A percentile compares a stretch with the other conserved stretches of the same genome.
These are phyloP conservation scores for Glycine tomentella DNA, from an alignment of 306 rosid species.

Conservation along the genomic window DNA sequence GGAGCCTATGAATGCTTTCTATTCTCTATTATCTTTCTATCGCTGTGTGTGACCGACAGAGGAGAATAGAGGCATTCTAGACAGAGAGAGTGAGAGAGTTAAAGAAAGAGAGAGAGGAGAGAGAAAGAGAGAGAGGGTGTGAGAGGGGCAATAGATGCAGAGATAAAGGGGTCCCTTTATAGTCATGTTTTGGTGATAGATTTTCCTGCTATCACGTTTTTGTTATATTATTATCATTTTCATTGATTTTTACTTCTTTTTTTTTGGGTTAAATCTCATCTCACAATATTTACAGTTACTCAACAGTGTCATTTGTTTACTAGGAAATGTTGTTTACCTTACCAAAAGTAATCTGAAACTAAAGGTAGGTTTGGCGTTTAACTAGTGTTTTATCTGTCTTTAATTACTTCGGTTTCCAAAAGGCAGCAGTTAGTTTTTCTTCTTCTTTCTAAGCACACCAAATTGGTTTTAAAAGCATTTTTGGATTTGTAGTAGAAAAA, in stretches of 20 bases:
- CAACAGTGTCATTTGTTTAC: background rate
- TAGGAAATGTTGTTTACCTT: background rate
- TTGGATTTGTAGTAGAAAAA: background rate
- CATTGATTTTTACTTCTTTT: no score
- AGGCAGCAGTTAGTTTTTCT: background rate
- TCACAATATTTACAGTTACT: background rate
- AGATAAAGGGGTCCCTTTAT: constrained; percentile 58
- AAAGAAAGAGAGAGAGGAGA: no score
- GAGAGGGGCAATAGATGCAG: constrained; percentile 44
- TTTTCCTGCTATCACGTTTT: constrained; percentile 34
- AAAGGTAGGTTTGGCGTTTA: no score
- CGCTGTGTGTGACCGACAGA: constrained; percentile 46
- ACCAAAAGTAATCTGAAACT: background rate
- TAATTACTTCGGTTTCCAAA: background rate
- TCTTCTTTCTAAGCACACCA: no score
- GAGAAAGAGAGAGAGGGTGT: background rate
- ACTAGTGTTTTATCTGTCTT: background rate
- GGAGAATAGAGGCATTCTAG: constrained; percentile 51
- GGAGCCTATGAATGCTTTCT: constrained; percentile 45
- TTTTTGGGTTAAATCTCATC: background rate
- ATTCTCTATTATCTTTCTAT: constrained; percentile 39
- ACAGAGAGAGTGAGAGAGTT: constrained; percentile 36
- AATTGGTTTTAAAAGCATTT: no score
- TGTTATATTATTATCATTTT: background rate
- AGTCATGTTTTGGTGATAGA: constrained; percentile 54